Conservation (phyloP, 2,329 filamentous ascomycete genomes). For the Diaporthe sp. region DNA sequence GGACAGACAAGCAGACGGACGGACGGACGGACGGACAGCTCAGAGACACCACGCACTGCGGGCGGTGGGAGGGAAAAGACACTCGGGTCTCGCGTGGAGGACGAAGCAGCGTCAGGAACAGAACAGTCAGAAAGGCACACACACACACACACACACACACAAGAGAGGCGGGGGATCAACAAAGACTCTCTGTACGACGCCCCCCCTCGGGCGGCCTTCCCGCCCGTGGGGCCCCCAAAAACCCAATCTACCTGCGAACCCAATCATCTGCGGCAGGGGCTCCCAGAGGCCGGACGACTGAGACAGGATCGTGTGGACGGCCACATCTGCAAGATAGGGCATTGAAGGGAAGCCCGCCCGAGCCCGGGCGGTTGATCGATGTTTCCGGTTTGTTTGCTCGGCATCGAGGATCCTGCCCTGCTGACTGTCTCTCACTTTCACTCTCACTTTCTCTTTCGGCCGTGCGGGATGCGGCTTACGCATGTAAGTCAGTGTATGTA, state of each 20-base stretch:
- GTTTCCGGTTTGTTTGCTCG: conserved; percentile 17
- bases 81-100: neutral
- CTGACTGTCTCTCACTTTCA: neutral
- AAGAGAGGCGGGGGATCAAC: neutral
- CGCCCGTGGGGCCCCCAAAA: conserved; percentile 1
- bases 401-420: conserved; percentile 12
- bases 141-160: neutral
- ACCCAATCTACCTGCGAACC: conserved; percentile 33
- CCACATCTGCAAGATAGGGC: conserved; percentile 34
- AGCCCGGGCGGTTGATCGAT: conserved; percentile 3
- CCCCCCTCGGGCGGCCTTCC: neutral
- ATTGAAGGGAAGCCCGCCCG: conserved; percentile 24
- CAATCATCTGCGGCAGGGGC: conserved; percentile 3
- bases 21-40: neutral
- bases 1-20: neutral
- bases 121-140: neutral
- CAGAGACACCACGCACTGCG: conserved; percentile 9
- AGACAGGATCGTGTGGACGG: conserved; percentile 35
- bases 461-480: conserved; percentile 23
- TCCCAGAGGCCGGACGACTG: conserved; percentile 15
- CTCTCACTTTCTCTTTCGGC: neutral
- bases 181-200: conserved; percentile 19
- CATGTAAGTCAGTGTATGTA: conserved; percentile 5
- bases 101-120: neutral
- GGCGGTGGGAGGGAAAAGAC: neutral